phyloP scores from a whole-genome alignment of 768 basidiomycete species.

The Mycena vitilis region DNA sequence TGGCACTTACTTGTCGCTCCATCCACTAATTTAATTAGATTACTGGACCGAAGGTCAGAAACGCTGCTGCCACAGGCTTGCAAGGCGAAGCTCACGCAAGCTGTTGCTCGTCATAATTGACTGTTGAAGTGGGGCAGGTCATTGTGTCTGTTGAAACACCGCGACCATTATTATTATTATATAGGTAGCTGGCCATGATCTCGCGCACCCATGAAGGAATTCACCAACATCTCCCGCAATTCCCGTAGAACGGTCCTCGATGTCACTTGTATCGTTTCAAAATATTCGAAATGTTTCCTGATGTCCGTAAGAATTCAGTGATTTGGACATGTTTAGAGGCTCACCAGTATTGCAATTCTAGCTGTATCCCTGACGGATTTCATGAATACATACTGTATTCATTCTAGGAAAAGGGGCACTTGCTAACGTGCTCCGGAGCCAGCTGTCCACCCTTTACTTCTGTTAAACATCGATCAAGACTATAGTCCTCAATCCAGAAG shows the following conservation, averaged over 20 bases:
- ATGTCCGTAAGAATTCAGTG: slow-evolving; percentile 1
- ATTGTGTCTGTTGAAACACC: neutral
- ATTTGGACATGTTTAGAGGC: neutral
- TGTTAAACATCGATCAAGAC: neutral
- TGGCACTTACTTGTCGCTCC: neutral
- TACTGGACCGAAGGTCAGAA: neutral
- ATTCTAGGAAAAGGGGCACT: neutral
- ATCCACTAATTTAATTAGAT: neutral
- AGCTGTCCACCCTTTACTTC: slow-evolving; percentile 7
- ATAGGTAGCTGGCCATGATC: neutral
- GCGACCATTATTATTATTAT: neutral
- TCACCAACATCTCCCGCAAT: neutral
- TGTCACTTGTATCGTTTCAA: neutral
- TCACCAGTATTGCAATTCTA: slow-evolving; percentile 16
- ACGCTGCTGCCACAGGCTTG: too few species aligned
- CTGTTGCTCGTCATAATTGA: neutral
- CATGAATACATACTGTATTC: neutral
- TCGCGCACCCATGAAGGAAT: slow-evolving; percentile 2
- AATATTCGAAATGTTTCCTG: slow-evolving; percentile 23
- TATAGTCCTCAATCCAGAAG: slow-evolving; percentile 4
- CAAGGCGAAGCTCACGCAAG: neutral
- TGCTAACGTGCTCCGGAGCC: slow-evolving; percentile 6
- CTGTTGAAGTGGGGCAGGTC: neutral
- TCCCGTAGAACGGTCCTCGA: neutral
- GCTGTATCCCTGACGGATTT: neutral